Evolutionary conservation across 2,329 filamentous ascomycete species (phyloP).

Genomic region (Pseudogymnoascus sp.): DNA sequence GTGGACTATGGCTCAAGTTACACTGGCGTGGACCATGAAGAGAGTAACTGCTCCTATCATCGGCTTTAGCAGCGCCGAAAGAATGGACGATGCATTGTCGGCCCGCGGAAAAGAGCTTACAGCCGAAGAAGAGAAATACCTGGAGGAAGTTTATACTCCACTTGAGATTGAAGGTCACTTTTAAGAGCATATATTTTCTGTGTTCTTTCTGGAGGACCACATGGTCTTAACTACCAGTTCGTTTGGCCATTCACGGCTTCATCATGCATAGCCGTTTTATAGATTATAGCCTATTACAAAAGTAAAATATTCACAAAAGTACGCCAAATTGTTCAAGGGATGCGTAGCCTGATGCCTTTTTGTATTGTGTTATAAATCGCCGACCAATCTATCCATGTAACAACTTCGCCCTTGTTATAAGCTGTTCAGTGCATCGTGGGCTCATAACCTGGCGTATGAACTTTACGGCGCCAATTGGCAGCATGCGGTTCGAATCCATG

Average conservation of each 20-base stretch:
- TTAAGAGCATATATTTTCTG: slow-evolving; percentile 11
- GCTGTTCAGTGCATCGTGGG: background rate
- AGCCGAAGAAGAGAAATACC: slow-evolving; percentile 44
- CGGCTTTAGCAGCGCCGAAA: slow-evolving; percentile 41
- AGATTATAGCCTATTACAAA: background rate
- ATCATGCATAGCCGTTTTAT: background rate
- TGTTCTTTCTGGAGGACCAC: background rate
- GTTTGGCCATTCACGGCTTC: background rate
- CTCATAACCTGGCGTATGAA: background rate
- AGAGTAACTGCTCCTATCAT: slow-evolving; percentile 43
- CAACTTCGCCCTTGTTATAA: background rate
- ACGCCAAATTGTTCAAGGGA: background rate
- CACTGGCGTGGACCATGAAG: slow-evolving; percentile 47
- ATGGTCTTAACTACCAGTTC: too few relatives aligned
- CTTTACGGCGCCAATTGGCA: background rate
- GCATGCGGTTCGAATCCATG: background rate
- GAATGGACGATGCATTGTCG: slow-evolving; percentile 47
- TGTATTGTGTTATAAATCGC: background rate
- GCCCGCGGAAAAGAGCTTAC: slow-evolving; percentile 34
- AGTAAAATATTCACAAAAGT: background rate
- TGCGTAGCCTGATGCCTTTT: background rate
- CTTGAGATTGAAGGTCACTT: slow-evolving; percentile 32
- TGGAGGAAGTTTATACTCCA: slow-evolving; percentile 47
- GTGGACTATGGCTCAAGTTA: slow-evolving; percentile 51
- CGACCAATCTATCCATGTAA: background rate